Percentiles rank a stretch among this genome's conserved stretches.
phyloP scores from a whole-genome alignment of 345 rosid species.

The Populus euphratica region DNA sequence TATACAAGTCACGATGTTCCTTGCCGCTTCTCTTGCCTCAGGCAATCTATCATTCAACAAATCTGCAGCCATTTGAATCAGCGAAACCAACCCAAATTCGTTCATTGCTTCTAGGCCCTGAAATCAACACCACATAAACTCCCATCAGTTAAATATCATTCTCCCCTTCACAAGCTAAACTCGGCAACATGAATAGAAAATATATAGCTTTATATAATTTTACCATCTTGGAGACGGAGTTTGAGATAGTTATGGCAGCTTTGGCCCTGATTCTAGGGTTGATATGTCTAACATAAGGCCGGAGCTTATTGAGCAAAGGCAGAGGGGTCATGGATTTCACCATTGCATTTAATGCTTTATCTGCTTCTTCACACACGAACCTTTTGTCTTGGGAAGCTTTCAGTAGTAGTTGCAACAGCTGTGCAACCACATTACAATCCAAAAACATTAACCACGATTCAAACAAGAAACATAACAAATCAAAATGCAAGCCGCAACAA shows the following conservation, averaged over 20 bases:
- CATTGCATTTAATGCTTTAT: constrained; percentile 73
- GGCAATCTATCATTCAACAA: constrained; percentile 77
- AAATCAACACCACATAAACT: neutral
- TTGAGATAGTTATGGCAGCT: constrained; percentile 77
- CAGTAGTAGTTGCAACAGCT: constrained; percentile 91
- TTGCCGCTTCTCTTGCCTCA: constrained; percentile 86
- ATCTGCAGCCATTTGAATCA: constrained; percentile 57
- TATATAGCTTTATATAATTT: neutral
- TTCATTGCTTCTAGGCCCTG: constrained; percentile 60
- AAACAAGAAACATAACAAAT: neutral
- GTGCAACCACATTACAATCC: constrained; percentile 26
- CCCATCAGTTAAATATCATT: neutral
- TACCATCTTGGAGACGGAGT: constrained; percentile 82
- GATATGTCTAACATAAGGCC: constrained; percentile 75
- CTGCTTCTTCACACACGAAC: constrained; percentile 97
- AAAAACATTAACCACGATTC: neutral
- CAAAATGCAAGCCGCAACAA: neutral
- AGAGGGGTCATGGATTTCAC: constrained; percentile 65
- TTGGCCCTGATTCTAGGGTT: constrained; percentile 93
- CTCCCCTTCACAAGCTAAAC: neutral
- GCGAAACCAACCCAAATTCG: constrained; percentile 51
- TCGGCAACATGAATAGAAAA: neutral
- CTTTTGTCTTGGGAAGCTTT: constrained; percentile 94
- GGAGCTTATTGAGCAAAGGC: constrained; percentile 61
- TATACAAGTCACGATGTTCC: constrained; percentile 47